Evolutionary conservation across 129 eudicot species (phyloP), one percentile per base, ranked within the genome.

Genomic region (Artemisia argyi): DNA sequence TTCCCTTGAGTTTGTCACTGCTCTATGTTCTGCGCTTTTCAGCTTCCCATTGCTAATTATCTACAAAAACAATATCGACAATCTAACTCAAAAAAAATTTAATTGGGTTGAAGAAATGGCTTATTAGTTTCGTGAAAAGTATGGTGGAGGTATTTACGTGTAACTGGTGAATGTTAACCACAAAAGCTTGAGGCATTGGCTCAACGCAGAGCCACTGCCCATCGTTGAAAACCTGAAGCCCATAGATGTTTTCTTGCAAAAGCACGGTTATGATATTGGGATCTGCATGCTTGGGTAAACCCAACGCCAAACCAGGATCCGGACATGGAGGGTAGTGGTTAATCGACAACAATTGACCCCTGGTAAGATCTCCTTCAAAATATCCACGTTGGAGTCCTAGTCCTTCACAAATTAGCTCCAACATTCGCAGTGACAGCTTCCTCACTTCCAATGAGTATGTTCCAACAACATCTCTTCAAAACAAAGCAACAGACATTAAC

Each of bases 31-130:
- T 9, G 77, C 74, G 28, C 91, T 77, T 67, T 19, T 80, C n/a
- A 86, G 53, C 81, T 79, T 86, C 65, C 85, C 87, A 8, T 86
- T 86, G 57, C 87, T 86, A 12, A 80, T 69, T 77, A 83, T 72
- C 87, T 86, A 53, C 72, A 81, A 69, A 35, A 35, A 35, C 44
- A 35, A 35, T 35, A 35, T 35, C 7, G 9, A 35, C 44, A 5
- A 35, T 35, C 44, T 5, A 35, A 35, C 8, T 35, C 44, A 35
- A 35, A 30, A 3, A 30, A 0, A 4, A 4, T 30, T 4, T 35
- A 35, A 35, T 35, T 6, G 44, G 44, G 44, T 35, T 35, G 44
- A 35, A 35, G 8, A 35, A 35, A 35, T 1, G 8, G 44, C 44
- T n/a, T n/a, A n/a, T n/a, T n/a, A n/a, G n/a, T n/a, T n/a, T n/a